These are phyloP conservation scores for Chytriomyces sp. DNA, from an alignment of 192 early-diverging fungal genomes.

Conservation along the genomic window DNA sequence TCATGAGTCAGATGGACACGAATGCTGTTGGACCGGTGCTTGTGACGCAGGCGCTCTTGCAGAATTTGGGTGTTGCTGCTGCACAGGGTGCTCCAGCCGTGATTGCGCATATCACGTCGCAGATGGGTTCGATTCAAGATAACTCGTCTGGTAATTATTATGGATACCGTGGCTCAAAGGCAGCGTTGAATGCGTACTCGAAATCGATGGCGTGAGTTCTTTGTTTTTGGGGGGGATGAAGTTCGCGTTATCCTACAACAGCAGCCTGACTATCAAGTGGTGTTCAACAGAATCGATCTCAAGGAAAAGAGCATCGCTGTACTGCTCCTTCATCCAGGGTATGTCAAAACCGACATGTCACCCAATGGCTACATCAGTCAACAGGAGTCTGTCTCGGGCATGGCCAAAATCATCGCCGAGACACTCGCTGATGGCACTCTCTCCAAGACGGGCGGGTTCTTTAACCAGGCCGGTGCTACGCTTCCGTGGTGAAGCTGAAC, in stretches of 20 bases:
- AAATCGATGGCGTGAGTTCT: constrained; percentile 27
- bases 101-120: constrained; percentile 25
- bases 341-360: constrained; percentile 40
- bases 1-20: background rate
- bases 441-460: constrained; percentile 15
- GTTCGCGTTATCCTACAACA: background rate
- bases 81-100: background rate
- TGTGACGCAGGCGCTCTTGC: constrained; percentile 30
- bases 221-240: background rate
- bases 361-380: constrained; percentile 28
- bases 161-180: constrained; percentile 38
- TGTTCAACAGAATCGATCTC: constrained; percentile 14
- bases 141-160: constrained; percentile 35
- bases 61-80: constrained; percentile 21
- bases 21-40: constrained; percentile 42
- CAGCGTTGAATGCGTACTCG: constrained; percentile 35
- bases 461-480: background rate
- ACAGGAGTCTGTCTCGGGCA: constrained; percentile 29
- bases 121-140: constrained; percentile 37
- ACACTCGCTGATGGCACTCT: constrained; percentile 7
- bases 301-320: constrained; percentile 19
- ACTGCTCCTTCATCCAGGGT: constrained; percentile 35
- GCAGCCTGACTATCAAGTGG: too few relatives aligned
- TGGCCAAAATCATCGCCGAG: constrained; percentile 38
- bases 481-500: constrained; percentile 63